Conservation (phyloP, 371 early-diverging fungal genomes). For the Batrachochytrium dendrobatidis region DNA sequence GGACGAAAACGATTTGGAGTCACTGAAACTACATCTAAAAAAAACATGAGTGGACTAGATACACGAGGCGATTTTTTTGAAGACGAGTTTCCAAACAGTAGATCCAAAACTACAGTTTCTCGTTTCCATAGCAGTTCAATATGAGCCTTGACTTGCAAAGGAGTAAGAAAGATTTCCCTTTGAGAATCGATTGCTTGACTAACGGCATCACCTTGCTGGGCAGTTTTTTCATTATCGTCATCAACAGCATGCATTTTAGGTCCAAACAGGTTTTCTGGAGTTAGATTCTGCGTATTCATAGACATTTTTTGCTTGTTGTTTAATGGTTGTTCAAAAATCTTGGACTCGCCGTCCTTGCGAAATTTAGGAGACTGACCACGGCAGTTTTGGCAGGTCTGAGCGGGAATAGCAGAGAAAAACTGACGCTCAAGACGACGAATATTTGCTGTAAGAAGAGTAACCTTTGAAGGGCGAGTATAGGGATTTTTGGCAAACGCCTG, state of each 20-base stretch:
- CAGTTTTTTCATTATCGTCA: conserved; percentile 19
- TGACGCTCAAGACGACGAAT: conserved; percentile 33
- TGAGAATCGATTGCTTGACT: conserved; percentile 22
- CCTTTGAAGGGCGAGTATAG: conserved; percentile 10
- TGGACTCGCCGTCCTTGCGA: conserved; percentile 76
- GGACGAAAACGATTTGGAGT: conserved; percentile 97
- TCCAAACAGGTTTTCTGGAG: conserved; percentile 28
- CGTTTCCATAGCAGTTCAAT: conserved; percentile 65
- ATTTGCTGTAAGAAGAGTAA: conserved; percentile 33
- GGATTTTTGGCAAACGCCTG: conserved; percentile 19
- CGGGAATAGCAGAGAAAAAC: conserved; percentile 37
- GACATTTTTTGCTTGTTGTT: conserved; percentile 56
- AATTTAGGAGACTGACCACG: conserved; percentile 68
- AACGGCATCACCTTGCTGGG: conserved; percentile 11
- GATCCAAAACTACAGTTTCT: conserved; percentile 63
- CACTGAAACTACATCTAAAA: conserved; percentile 89
- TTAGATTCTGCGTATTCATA: conserved; percentile 57
- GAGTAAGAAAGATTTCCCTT: conserved; percentile 60
- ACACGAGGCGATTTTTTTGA: conserved; percentile 10
- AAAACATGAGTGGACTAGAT: conserved; percentile 82
- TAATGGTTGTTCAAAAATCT: conserved; percentile 79
- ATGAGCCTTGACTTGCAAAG: conserved; percentile 72
- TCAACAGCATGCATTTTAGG: conserved; percentile 32
- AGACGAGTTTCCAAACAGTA: conserved; percentile 56
- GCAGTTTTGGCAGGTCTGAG: conserved; percentile 72